Conservation (phyloP, 2,329 filamentous ascomycete species). For the Rhinocladiella similis region DNA sequence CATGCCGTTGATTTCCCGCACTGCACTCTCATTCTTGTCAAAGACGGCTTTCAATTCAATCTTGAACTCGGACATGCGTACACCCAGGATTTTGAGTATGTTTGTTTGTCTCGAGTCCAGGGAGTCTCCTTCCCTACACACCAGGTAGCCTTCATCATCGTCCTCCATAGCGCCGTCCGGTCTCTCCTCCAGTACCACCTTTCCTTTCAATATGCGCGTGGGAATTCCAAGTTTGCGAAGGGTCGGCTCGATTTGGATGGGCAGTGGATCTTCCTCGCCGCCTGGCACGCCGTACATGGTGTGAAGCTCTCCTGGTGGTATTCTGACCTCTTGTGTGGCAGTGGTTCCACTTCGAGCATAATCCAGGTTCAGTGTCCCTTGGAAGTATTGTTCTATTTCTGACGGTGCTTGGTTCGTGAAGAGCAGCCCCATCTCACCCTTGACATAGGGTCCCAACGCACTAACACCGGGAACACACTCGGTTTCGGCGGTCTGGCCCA, state of each 20-base stretch:
- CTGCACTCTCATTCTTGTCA: conserved; percentile 40
- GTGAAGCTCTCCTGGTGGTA: conserved; percentile 82
- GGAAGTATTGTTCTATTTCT: conserved; percentile 72
- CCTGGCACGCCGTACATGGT: conserved; percentile 54
- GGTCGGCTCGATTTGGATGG: conserved; percentile 87
- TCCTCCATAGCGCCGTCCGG: conserved; percentile 42
- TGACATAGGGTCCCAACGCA: conserved; percentile 66
- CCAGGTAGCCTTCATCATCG: conserved; percentile 59
- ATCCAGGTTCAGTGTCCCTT: conserved; percentile 71
- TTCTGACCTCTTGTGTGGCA: conserved; percentile 72
- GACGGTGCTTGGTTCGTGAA: conserved; percentile 77
- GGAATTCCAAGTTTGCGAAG: conserved; percentile 87
- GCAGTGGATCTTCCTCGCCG: conserved; percentile 81
- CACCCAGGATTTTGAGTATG: conserved; percentile 88
- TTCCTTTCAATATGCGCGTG: conserved; percentile 83
- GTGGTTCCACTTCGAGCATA: conserved; percentile 84
- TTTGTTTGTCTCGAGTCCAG: conserved; percentile 91
- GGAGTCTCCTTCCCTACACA: conserved; percentile 82
- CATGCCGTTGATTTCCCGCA: conserved; percentile 44
- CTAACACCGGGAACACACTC: conserved; percentile 79
- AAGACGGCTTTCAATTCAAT: conserved; percentile 72
- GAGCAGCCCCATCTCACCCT: conserved; percentile 83
- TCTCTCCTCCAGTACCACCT: conserved; percentile 69
- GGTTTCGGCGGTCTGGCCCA: conserved; percentile 75
- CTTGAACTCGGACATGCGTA: conserved; percentile 87